These are phyloP conservation scores for Aphanomyces cochlioides DNA, from an alignment of 352 stramenopile genomes.

Conservation along the genomic window DNA sequence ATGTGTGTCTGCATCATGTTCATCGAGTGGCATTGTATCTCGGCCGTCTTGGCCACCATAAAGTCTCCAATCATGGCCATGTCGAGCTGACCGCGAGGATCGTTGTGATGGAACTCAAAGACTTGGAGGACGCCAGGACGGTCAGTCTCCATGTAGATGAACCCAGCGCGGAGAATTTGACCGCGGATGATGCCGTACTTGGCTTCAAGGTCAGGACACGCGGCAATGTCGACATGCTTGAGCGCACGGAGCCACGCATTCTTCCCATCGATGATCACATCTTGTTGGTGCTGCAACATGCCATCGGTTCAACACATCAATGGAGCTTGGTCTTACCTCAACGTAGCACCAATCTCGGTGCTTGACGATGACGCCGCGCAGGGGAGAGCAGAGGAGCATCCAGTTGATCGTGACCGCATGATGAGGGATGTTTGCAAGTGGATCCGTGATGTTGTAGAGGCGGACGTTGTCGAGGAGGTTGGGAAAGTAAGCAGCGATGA, in stretches of 20 bases:
- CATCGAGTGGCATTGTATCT: background rate
- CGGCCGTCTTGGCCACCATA: background rate
- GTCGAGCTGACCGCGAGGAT: background rate
- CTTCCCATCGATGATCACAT: background rate
- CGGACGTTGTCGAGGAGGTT: background rate
- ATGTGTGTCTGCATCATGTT: background rate
- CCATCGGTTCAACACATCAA: no score
- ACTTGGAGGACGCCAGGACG: background rate
- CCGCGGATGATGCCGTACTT: background rate
- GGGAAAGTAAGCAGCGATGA: background rate
- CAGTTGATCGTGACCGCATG: background rate
- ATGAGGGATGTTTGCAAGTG: background rate
- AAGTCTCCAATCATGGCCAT: background rate
- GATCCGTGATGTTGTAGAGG: background rate
- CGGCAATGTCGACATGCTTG: background rate
- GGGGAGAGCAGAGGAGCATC: background rate
- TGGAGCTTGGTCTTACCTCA: background rate
- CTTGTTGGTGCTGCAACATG: background rate
- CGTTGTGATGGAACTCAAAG: slow-evolving; percentile 1
- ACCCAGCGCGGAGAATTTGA: background rate
- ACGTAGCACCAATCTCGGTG: background rate
- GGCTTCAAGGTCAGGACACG: background rate
- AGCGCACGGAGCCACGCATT: background rate
- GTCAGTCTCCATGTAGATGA: background rate
- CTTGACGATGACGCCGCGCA: background rate